A percentile compares a stretch with the other conserved stretches of the same genome.
Conservation (phyloP, 2,329 filamentous ascomycete species). For the Arthrobotrys iridis region DNA sequence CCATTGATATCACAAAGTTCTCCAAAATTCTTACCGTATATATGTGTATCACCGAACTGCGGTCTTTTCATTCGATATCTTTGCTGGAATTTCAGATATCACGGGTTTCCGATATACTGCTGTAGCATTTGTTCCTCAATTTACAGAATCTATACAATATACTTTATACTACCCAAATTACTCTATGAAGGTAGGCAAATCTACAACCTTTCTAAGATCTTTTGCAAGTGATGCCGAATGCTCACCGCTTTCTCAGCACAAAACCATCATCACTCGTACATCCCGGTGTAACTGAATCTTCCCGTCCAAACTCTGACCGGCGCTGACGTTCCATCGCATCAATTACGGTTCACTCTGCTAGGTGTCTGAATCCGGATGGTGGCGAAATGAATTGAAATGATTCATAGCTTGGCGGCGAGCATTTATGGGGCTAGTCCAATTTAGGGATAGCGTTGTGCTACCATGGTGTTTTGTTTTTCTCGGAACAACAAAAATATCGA, state of each 20-base stretch:
- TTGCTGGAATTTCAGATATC: background rate
- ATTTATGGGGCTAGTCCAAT: background rate
- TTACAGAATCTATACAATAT: background rate
- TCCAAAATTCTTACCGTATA: background rate
- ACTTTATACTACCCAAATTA: background rate
- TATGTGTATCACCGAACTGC: background rate
- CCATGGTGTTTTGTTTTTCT: background rate
- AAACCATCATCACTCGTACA: conserved; percentile 1
- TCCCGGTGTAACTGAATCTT: background rate
- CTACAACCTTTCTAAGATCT: background rate
- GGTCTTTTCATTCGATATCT: background rate
- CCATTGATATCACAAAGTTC: background rate
- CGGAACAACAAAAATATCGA: background rate
- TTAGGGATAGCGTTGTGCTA: conserved; percentile 17
- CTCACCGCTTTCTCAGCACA: background rate
- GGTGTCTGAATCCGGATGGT: conserved; percentile 33
- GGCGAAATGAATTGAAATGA: conserved; percentile 47
- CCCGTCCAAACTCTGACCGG: background rate
- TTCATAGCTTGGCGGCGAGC: conserved; percentile 51
- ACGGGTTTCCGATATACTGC: background rate
- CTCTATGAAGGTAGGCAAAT: background rate
- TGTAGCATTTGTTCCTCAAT: background rate
- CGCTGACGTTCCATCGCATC: background rate
- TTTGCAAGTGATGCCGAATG: background rate
- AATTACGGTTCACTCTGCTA: background rate